Evolutionary conservation across 805 yeast genomes (phyloP).

Genomic region (Suhomyces kilbournensis): DNA sequence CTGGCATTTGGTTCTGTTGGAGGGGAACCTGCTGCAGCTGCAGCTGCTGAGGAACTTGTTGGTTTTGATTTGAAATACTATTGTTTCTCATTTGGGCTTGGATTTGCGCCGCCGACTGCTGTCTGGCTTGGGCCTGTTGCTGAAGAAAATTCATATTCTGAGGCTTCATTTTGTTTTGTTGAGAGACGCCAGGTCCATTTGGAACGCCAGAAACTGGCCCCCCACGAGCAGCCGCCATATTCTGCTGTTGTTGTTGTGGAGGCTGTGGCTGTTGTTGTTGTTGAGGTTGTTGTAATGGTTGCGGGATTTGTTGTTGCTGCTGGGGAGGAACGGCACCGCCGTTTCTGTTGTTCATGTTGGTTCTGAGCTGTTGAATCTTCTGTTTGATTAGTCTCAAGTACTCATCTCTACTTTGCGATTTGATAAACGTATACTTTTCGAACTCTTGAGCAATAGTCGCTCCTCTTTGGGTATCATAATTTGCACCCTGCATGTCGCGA

Average conservation of each 20-base stretch:
- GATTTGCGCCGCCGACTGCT: conserved; percentile 48
- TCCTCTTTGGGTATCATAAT: conserved; percentile 35
- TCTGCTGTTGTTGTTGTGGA: conserved; percentile 11
- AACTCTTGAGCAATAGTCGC: conserved; percentile 60
- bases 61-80: not conserved
- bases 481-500: conserved; percentile 33
- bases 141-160: conserved; percentile 24
- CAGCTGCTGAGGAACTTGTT: conserved; percentile 1
- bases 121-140: conserved; percentile 53
- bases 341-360: conserved; percentile 7
- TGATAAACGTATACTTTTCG: conserved; percentile 62
- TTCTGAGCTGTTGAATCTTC: conserved; percentile 34
- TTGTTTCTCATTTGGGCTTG: conserved; percentile 21
- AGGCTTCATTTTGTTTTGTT: conserved; percentile 13
- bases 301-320: conserved; percentile 21
- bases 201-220: conserved; percentile 2
- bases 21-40: conserved; percentile 6
- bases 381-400: conserved; percentile 46
- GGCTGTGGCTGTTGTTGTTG: conserved; percentile 13
- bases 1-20: conserved; percentile 11
- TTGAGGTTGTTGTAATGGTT: conserved; percentile 12
- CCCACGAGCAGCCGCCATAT: conserved; percentile 1
- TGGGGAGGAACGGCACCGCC: conserved; percentile 1
- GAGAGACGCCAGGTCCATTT: not conserved
- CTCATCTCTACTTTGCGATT: conserved; percentile 55